These are phyloP conservation scores for Fusarium haematococcum DNA, from an alignment of 2,329 filamentous ascomycete species.

Conservation along the genomic window DNA sequence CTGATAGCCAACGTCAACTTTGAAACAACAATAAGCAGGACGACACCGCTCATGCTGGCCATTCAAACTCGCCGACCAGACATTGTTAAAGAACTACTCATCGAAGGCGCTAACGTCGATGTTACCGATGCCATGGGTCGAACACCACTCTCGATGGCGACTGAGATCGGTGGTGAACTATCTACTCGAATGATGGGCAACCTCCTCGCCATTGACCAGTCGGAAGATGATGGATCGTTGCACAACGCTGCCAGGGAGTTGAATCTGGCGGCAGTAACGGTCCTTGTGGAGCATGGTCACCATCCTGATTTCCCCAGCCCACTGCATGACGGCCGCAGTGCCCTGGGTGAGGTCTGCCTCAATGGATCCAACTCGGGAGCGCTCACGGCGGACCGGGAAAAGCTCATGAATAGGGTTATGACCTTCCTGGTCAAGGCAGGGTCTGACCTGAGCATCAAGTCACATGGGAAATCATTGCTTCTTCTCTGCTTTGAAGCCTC, in stretches of 20 bases:
- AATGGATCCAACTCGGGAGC: slow-evolving; percentile 61
- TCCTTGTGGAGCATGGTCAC: slow-evolving; percentile 70
- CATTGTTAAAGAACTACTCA: slow-evolving; percentile 66
- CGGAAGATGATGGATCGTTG: slow-evolving; percentile 73
- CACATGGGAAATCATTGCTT: slow-evolving; percentile 68
- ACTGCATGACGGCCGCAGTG: slow-evolving; percentile 71
- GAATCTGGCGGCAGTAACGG: slow-evolving; percentile 66
- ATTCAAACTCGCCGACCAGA: slow-evolving; percentile 68
- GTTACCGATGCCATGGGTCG: slow-evolving; percentile 66
- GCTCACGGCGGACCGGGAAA: slow-evolving; percentile 60
- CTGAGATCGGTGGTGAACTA: slow-evolving; percentile 64
- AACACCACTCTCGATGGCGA: slow-evolving; percentile 71
- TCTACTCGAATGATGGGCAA: slow-evolving; percentile 66
- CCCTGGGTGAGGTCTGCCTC: slow-evolving; percentile 72
- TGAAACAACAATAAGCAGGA: slow-evolving; percentile 62
- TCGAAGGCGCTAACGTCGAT: slow-evolving; percentile 70
- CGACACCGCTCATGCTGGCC: slow-evolving; percentile 70
- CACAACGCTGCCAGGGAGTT: slow-evolving; percentile 73
- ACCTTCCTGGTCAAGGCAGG: slow-evolving; percentile 66
- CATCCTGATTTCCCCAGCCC: slow-evolving; percentile 74
- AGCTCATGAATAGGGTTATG: slow-evolving; percentile 68
- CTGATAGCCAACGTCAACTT: slow-evolving; percentile 67
- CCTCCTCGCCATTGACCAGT: slow-evolving; percentile 66
- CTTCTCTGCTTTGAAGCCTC: slow-evolving; percentile 69
- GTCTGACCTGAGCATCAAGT: slow-evolving; percentile 67